A percentile compares a stretch with the other conserved stretches of the same genome.
Conservation (phyloP, 1,284 basidiomycete species). For the Cutaneotrichosporon cutaneum region DNA sequence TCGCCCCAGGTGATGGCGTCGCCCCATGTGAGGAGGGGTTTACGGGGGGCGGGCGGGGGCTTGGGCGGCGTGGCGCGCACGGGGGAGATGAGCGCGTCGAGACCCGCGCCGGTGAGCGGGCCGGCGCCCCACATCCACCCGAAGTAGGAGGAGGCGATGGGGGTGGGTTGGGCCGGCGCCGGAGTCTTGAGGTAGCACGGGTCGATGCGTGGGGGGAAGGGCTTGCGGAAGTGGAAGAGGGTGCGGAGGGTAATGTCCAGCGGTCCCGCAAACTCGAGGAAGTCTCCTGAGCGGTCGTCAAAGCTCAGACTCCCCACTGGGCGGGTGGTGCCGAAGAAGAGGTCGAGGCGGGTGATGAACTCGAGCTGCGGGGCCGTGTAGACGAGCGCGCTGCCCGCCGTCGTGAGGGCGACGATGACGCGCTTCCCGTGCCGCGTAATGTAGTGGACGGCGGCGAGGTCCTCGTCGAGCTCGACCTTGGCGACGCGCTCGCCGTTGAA, state of each 20-base stretch:
- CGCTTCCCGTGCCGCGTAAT: slow-evolving; percentile 61
- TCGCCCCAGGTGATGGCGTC: slow-evolving; percentile 42
- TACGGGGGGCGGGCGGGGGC: slow-evolving; percentile 35
- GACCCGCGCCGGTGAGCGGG: slow-evolving; percentile 47
- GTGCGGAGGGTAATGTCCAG: slow-evolving; percentile 51
- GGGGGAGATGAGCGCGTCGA: slow-evolving; percentile 46
- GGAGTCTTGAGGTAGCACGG: slow-evolving; percentile 39
- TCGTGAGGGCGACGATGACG: slow-evolving; percentile 66
- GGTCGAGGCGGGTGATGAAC: slow-evolving; percentile 44
- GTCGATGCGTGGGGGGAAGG: slow-evolving; percentile 48
- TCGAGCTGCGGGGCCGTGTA: slow-evolving; percentile 66
- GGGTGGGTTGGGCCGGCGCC: slow-evolving; percentile 45
- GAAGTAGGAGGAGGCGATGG: slow-evolving; percentile 36
- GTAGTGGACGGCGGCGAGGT: slow-evolving; percentile 59
- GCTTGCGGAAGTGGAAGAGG: slow-evolving; percentile 53
- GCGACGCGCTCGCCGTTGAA: slow-evolving; percentile 53
- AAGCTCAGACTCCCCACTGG: slow-evolving; percentile 44
- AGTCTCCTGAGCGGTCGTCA: slow-evolving; percentile 53
- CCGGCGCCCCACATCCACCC: slow-evolving; percentile 54
- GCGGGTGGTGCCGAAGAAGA: slow-evolving; percentile 39
- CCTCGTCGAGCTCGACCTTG: slow-evolving; percentile 58
- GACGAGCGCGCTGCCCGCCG: slow-evolving; percentile 58
- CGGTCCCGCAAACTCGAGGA: slow-evolving; percentile 47
- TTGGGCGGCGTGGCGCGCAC: slow-evolving; percentile 36
- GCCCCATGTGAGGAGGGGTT: slow-evolving; percentile 50